Conservation (phyloP, 73 alveolate species). For the Stentor roeselii region DNA sequence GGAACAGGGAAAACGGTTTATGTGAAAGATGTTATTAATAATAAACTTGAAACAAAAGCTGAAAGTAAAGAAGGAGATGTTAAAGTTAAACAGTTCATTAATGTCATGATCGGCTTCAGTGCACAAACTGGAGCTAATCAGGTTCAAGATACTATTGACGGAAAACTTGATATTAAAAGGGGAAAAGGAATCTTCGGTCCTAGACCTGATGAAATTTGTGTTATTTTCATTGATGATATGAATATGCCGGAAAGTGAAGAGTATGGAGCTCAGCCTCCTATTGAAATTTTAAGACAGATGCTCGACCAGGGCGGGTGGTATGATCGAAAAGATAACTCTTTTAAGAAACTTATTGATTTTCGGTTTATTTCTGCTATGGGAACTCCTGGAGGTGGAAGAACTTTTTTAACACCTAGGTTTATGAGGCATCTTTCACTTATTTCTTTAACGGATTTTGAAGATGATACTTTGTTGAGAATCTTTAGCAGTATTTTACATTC, state of each 20-base stretch:
- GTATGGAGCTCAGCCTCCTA: slow-evolving; percentile 99
- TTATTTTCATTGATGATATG: slow-evolving; percentile 97
- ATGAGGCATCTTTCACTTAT: slow-evolving; percentile 91
- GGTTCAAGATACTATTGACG: slow-evolving; percentile 87
- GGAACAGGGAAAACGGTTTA: slow-evolving; percentile 99
- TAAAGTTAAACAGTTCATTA: slow-evolving; percentile 81
- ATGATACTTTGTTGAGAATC: slow-evolving; percentile 81
- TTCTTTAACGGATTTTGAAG: slow-evolving; percentile 93
- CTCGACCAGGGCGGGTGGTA: slow-evolving; percentile 99
- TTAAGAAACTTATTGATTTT: slow-evolving; percentile 90
- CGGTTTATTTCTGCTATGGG: slow-evolving; percentile 99
- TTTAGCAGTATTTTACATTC: slow-evolving; percentile 88
- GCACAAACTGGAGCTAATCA: slow-evolving; percentile 94
- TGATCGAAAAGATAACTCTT: slow-evolving; percentile 92
- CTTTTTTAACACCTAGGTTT: slow-evolving; percentile 95
- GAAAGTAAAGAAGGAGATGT: no score
- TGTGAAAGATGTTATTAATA: slow-evolving; percentile 75
- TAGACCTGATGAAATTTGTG: slow-evolving; percentile 76
- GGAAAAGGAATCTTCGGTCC: slow-evolving; percentile 87
- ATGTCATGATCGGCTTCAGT: slow-evolving; percentile 95
- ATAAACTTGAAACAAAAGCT: slow-evolving; percentile 67
- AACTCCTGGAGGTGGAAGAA: slow-evolving; percentile 99
- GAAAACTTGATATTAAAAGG: slow-evolving; percentile 76
- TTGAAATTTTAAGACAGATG: slow-evolving; percentile 99
- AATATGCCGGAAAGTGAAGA: slow-evolving; percentile 99